phyloP scores from a whole-genome alignment of 2,329 filamentous ascomycete species.

The Penicillium verrucosum region DNA sequence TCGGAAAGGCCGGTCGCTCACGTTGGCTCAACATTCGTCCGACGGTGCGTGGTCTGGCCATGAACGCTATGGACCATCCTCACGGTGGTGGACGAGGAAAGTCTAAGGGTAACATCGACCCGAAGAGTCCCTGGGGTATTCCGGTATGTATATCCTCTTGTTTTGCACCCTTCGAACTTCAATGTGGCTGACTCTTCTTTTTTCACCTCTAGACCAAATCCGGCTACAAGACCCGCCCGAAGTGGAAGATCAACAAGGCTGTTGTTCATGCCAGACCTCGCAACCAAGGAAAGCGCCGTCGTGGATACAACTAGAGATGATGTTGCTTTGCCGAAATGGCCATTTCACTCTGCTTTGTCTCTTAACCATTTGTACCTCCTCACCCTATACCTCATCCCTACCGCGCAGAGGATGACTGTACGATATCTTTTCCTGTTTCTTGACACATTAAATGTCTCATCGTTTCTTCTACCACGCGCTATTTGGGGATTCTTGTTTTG shows the following conservation, averaged over 20 bases:
- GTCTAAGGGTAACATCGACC: slow-evolving; percentile 95
- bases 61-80: slow-evolving; percentile 98
- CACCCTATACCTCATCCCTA: slow-evolving; percentile 21
- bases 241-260: slow-evolving; percentile 86
- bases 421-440: slow-evolving; percentile 18
- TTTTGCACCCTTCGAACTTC: slow-evolving; percentile 3
- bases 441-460: slow-evolving; percentile 10
- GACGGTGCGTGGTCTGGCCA: slow-evolving; percentile 93
- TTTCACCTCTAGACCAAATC: slow-evolving; percentile 48
- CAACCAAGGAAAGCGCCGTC: slow-evolving; percentile 84
- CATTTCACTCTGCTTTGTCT: slow-evolving; percentile 9
- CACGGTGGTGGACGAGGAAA: slow-evolving; percentile 99
- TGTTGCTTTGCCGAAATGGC: slow-evolving; percentile 5
- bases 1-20: slow-evolving; percentile 92
- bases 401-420: slow-evolving; percentile 19
- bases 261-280: slow-evolving; percentile 78
- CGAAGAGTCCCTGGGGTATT: slow-evolving; percentile 93
- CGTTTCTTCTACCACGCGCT: slow-evolving; percentile 10
- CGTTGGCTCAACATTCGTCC: slow-evolving; percentile 93
- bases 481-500: slow-evolving; percentile 10
- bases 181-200: slow-evolving; percentile 17
- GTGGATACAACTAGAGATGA: slow-evolving; percentile 55
- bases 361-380: slow-evolving; percentile 8
- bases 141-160: slow-evolving; percentile 62
- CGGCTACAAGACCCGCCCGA: slow-evolving; percentile 82